Base-by-base conservation (phyloP, 1,284 basidiomycete genomes). In the Thelephora terrestris region DNA sequence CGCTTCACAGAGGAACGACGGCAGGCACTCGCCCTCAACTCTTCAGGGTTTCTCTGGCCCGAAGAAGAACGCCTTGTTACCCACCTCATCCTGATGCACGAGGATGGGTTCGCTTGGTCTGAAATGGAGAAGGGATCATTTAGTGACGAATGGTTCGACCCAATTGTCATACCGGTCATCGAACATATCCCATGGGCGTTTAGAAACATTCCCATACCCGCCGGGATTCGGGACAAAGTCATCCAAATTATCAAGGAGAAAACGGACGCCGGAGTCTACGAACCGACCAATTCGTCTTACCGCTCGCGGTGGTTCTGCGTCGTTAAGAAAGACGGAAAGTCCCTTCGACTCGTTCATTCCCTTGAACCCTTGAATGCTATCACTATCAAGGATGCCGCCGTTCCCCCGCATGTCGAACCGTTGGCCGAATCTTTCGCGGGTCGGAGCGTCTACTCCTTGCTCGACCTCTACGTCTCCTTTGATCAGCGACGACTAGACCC, bases 141-240 rank as follows among this genome's bases (percentile, higher is more conserved):
- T 45, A 48, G 52, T 0, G 47, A 57, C 6, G 64, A 69, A 7
- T 69, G 60, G 55, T 69, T 70, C 47, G 55, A 57, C 0, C 64
- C 65, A 0, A 54, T 67, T 12, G 46, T 58, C 5, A 64, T 70
- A 20, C 64, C 67, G 0, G 55, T 59, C 1, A 50, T 71, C 2
- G 51, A 51, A 2, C 69, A 71, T 45, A 59, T 46, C 0, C 67
- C 66, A 0, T 70, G 68, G 67, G 57, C 62, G 1, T 43, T 59
- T 10, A 53, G 53, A 9, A 67, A 71, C 46, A 68, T 68, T n/a
- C 68, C 66, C 0, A 68, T 70, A 24, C 68, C 66, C 0, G 67
- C 64, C 0, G 66, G 65, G 0, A 58, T 70, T 34, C 60, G 59
- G 38, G 54, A 65, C 24, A 50, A 66, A 45, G 59, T 70, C n/a